Base-by-base conservation (phyloP, 805 yeast species). In the Metschnikowia amazonensis region DNA sequence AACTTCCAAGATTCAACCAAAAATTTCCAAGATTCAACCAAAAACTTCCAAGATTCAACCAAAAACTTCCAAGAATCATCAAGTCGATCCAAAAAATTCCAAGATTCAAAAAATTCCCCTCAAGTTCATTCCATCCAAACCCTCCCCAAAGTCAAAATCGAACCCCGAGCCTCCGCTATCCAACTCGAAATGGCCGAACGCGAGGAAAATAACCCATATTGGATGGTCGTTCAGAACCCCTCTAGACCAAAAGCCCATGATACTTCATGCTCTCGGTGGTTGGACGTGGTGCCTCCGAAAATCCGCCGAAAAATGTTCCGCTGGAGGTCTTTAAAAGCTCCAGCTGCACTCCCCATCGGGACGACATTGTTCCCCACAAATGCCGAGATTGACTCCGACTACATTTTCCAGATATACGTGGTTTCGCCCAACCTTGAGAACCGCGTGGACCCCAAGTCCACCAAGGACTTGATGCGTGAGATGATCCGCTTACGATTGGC, bases 291-390 rank as follows among this genome's bases (percentile, higher is more conserved):
- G 55, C 96, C 98, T 0, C 76, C 77, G 11, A 77, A 79, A 35
- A 80, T 83, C 13, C 80, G 76, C 43, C 71, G 86, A 44, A 78
- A 79, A 55, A 70, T 82, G 13, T 83, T 90, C 42, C 90, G 90
- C 59, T 94, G 99, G 99, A 79, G 88, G 43, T 90, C 98, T 0
- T 73, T 95, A 43, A 84, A 89, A 11, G 81, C 97, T 0, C 99
- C 99, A 0, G 97, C 98, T 0, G 84, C 95, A 5, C 69, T 94
- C 21, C 99, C 99, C 0, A 69, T 87, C 0, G 81, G 89, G 2
- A 81, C 95, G 0, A 79, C 85, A 1, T 74, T 84, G 8, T 90
- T 90, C 56, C 97, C 98, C 0, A 63, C 83, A 0, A 66, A 73
- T 10, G 70, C 72, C 4, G 89, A 87, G 46, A 82, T 90, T 60